Conservation (phyloP, 257 asterid species). For the Nicotiana obtusifolia region DNA sequence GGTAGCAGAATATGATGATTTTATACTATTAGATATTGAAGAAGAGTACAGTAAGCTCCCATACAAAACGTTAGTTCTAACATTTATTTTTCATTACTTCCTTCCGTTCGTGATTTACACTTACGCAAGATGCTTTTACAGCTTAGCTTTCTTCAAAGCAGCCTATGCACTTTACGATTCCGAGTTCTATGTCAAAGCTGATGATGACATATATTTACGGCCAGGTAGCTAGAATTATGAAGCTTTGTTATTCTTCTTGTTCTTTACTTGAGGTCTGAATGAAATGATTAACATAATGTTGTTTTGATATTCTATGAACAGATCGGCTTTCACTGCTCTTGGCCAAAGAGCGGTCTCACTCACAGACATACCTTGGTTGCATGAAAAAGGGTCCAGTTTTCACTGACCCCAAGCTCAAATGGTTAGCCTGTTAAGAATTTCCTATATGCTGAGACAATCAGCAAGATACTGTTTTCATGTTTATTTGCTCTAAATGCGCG, state of each 20-base stretch:
- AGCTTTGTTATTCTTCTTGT: slow-evolving; percentile 5
- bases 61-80: slow-evolving; percentile 89
- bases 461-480: not conserved
- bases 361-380: slow-evolving; percentile 96
- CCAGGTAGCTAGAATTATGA: slow-evolving; percentile 55
- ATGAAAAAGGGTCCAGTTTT: slow-evolving; percentile 97
- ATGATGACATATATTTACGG: slow-evolving; percentile 92
- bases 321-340: slow-evolving; percentile 93
- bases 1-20: slow-evolving; percentile 80
- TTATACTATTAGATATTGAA: slow-evolving; percentile 78
- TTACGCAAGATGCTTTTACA: slow-evolving; percentile 35
- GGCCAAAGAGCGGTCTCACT: slow-evolving; percentile 90
- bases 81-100: not conserved
- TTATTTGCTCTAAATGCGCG: not conserved
- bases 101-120: slow-evolving; percentile 16
- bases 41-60: slow-evolving; percentile 99
- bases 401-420: slow-evolving; percentile 88
- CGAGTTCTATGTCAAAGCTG: slow-evolving; percentile 95
- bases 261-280: not conserved
- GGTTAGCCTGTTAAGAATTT: slow-evolving; percentile 46
- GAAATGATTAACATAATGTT: not conserved
- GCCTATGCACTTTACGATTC: slow-evolving; percentile 89
- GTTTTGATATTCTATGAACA: slow-evolving; percentile 19
- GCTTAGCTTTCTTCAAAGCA: slow-evolving; percentile 93
- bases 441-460: not conserved